Evolutionary conservation across 345 rosid genomes (phyloP).

Genomic region (Kandelia obovata): DNA sequence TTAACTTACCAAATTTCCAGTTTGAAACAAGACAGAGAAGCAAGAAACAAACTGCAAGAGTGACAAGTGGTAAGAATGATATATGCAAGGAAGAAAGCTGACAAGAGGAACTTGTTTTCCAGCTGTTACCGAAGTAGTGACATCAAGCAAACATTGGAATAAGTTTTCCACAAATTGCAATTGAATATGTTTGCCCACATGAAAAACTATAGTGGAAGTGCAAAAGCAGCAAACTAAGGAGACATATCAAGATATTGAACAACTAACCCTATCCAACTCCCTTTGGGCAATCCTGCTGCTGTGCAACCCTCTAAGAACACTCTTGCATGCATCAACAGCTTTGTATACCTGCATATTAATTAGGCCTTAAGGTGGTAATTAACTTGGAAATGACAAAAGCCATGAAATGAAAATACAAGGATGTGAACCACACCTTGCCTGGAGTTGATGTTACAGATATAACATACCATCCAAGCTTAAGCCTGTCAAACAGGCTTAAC

Average conservation of each 20-base stretch:
- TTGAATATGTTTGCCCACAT: background rate
- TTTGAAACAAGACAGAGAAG: background rate
- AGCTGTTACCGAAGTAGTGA: background rate
- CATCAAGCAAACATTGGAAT: background rate
- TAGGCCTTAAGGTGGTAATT: slow-evolving; percentile 22
- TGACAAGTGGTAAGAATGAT: background rate
- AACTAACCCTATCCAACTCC: slow-evolving; percentile 95
- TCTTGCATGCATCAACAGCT: slow-evolving; percentile 99
- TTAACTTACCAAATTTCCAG: background rate
- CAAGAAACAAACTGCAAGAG: background rate
- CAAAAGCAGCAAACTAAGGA: background rate
- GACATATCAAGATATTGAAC: slow-evolving; percentile 4
- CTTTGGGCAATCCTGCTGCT: slow-evolving; percentile 76
- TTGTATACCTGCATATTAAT: slow-evolving; percentile 60
- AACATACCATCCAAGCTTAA: slow-evolving; percentile 99
- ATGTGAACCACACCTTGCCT: slow-evolving; percentile 56
- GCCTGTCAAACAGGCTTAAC: slow-evolving; percentile 89
- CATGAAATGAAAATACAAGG: slow-evolving; percentile 11
- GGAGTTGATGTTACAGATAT: slow-evolving; percentile 98
- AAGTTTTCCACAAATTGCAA: background rate
- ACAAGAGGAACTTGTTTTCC: slow-evolving; percentile 2
- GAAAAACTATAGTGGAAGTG: background rate
- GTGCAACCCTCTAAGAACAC: slow-evolving; percentile 86
- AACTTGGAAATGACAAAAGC: slow-evolving; percentile 9
- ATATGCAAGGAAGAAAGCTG: background rate